Conservation (phyloP, 495 filamentous ascomycete genomes). For the Saxophila tyrrhenica region DNA sequence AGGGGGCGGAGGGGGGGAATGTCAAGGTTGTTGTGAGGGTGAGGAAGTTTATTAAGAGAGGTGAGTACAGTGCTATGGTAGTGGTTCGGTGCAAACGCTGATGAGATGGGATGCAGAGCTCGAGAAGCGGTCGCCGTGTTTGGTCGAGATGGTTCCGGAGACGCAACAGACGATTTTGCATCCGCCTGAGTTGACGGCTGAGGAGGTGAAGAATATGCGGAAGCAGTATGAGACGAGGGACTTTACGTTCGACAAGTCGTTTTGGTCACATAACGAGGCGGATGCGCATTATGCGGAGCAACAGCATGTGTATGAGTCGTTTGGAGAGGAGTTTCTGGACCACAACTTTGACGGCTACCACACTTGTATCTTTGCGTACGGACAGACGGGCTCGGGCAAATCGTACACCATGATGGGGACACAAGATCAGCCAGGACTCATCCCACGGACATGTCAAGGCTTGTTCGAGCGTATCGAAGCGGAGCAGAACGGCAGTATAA, state of each 20-base stretch:
- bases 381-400: constrained; percentile 95
- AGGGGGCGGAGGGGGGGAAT: constrained; percentile 57
- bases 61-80: constrained; percentile 35
- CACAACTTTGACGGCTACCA: constrained; percentile 99
- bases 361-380: constrained; percentile 98
- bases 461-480: constrained; percentile 88
- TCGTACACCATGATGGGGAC: constrained; percentile 99
- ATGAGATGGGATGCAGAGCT: constrained; percentile 45
- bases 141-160: constrained; percentile 79
- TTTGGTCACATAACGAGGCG: constrained; percentile 74
- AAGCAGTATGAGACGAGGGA: constrained; percentile 76
- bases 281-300: constrained; percentile 76
- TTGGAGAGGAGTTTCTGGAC: constrained; percentile 95
- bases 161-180: constrained; percentile 73
- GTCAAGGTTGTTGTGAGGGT: constrained; percentile 92
- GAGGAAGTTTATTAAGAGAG: constrained; percentile 76
- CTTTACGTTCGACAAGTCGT: constrained; percentile 95
- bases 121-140: constrained; percentile 65
- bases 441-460: constrained; percentile 93
- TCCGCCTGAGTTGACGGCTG: constrained; percentile 51
- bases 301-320: constrained; percentile 84
- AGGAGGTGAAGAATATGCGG: constrained; percentile 56
- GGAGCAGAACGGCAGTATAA: constrained; percentile 74
- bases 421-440: constrained; percentile 72
- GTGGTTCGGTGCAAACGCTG: background rate